Base-by-base conservation (phyloP, 1,284 basidiomycete genomes). In the Cutaneotrichosporon dermatis region DNA sequence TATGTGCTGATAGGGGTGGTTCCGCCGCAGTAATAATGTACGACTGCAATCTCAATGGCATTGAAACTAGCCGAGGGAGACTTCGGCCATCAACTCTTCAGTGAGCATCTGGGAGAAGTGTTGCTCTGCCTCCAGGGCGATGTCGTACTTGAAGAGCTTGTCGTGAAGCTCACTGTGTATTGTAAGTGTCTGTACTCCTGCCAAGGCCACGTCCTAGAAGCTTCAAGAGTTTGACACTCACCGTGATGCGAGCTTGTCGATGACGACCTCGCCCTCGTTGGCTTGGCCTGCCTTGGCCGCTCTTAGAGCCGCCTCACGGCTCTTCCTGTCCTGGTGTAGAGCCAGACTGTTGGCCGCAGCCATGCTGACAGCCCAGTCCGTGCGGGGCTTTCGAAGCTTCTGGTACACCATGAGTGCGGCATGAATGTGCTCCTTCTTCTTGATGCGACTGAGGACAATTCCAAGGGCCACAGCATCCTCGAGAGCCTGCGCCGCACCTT, bases 401-500 rank as follows among this genome's bases (percentile, higher is more conserved):
- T 79, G 70, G 54, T 77, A 77, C 4, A 74, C 66, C 44, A 54
- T 54, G 35, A 79, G 61, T 11, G 75, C 71, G 40, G 63, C 62
- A 54, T 69, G 64, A 11, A 79, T 63, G 25, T 79, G 75, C 37
- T 70, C 69, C 58, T 72, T 70, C 34, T 53, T 56, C 46, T 63
- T 63, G 55, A 77, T 69, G 53, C 69, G 71, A 52, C 69, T 60
- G n/a, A 79, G 63, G 1, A 76, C 66, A 6, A 74, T 68, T 2
- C 71, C 73, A 8, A 78, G 58, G 0, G 68, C 73, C 10, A 66
- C 76, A 2, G 69, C 76, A 55, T 79, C 77, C 63, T 76, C 71
- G n/a, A 76, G 68, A 1, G 76, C 75, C 54, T 77, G 75, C 0
- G 77, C 77, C 1, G 77, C 77, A 4, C 77, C 77, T 53, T 75